phyloP scores from a whole-genome alignment of 306 rosid genomes.

The Abrus pulchellus region DNA sequence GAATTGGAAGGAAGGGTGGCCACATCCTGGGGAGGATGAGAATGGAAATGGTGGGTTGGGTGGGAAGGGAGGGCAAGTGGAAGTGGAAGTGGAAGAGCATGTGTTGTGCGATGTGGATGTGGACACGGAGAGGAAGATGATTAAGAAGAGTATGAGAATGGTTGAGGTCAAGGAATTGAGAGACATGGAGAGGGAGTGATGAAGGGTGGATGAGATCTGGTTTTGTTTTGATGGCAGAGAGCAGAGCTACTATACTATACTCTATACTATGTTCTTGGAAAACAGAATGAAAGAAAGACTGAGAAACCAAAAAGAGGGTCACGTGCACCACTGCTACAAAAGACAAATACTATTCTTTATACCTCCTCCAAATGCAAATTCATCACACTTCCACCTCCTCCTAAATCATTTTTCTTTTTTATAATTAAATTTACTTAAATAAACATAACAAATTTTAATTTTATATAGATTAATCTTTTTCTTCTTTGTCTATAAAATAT shows the following conservation, averaged over 20 bases:
- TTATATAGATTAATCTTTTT: no score
- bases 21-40: conserved; percentile 76
- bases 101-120: conserved; percentile 36
- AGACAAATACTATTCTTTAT: conserved; percentile 37
- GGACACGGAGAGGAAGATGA: background rate
- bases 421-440: no score
- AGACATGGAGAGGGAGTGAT: conserved; percentile 52
- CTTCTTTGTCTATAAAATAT: no score
- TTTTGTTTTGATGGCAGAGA: no score
- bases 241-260: no score
- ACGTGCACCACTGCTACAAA: conserved; percentile 62
- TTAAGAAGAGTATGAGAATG: conserved; percentile 31
- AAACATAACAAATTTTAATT: no score
- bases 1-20: conserved; percentile 90
- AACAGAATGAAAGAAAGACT: background rate
- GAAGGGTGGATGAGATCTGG: background rate
- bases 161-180: background rate
- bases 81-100: conserved; percentile 47
- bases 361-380: background rate
- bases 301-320: conserved; percentile 38
- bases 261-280: no score
- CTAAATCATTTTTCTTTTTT: no score
- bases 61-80: conserved; percentile 71
- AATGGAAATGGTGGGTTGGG: conserved; percentile 72
- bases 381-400: background rate